Conservation (phyloP, 2,329 filamentous ascomycete species). For the Ceratocystiopsis brevicomis region DNA sequence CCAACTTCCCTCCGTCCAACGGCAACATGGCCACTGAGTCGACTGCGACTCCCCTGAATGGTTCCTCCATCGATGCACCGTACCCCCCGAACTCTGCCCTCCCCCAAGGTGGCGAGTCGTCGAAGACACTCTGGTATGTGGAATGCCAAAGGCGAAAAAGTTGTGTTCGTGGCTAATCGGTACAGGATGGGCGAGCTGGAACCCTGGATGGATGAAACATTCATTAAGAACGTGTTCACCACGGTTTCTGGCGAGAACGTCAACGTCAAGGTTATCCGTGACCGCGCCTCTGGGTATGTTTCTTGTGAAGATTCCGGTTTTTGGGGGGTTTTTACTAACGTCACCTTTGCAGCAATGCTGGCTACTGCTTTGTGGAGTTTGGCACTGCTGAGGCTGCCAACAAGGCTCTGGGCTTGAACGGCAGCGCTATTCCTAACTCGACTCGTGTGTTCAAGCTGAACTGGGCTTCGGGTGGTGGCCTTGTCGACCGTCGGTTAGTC, state of each 20-base stretch:
- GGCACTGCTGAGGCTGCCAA: constrained; percentile 61
- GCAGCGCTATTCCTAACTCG: constrained; percentile 79
- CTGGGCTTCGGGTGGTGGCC: constrained; percentile 92
- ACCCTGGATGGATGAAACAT: constrained; percentile 98
- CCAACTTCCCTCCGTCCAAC: constrained; percentile 9
- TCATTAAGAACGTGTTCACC: constrained; percentile 79
- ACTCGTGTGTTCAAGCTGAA: constrained; percentile 95
- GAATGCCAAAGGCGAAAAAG: background rate
- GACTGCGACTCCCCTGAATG: constrained; percentile 14
- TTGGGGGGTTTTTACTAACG: background rate
- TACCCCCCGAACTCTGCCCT: constrained; percentile 10
- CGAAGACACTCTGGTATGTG: constrained; percentile 39
- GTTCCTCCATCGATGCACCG: constrained; percentile 10
- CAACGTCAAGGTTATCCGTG: constrained; percentile 98
- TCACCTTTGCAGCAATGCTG: constrained; percentile 54
- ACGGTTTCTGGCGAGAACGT: constrained; percentile 85
- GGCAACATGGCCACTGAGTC: constrained; percentile 8
- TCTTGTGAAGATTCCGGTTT: background rate
- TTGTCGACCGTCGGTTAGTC: constrained; percentile 78
- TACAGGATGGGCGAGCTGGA: constrained; percentile 95
- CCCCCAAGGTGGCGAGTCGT: constrained; percentile 21
- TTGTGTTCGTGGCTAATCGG: background rate
- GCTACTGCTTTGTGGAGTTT: constrained; percentile 98
- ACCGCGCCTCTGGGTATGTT: constrained; percentile 90
- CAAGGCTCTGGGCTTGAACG: constrained; percentile 82